These are phyloP conservation scores for Bruguiera hainesii DNA, from an alignment of 441 rosid genomes.

Conservation along the genomic window DNA sequence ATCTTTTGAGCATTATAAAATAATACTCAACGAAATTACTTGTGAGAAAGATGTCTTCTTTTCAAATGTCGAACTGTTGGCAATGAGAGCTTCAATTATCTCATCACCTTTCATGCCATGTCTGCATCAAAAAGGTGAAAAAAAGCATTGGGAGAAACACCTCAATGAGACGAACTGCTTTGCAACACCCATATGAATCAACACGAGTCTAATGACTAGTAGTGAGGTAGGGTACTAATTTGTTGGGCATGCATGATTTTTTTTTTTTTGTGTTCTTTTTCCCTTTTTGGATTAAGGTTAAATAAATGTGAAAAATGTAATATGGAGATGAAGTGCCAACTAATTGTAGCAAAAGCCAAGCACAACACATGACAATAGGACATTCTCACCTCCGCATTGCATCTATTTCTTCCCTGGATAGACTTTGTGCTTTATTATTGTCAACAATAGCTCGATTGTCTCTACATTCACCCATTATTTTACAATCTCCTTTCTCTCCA, in stretches of 20 bases:
- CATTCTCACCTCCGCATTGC: constrained; percentile 59
- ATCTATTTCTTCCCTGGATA: constrained; percentile 79
- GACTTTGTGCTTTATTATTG: constrained; percentile 73
- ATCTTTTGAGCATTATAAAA: not conserved
- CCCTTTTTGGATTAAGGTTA: no score
- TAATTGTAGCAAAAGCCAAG: not conserved
- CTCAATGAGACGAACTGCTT: not conserved
- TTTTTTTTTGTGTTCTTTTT: no score
- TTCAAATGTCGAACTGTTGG: constrained; percentile 84
- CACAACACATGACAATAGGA: not conserved
- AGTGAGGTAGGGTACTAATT: no score
- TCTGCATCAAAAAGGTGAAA: constrained; percentile 37
- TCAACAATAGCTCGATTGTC: constrained; percentile 77
- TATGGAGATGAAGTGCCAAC: not conserved
- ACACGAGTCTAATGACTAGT: no score
- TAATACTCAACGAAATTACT: constrained; percentile 30
- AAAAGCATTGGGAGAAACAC: not conserved
- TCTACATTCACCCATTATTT: constrained; percentile 44
- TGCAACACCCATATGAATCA: not conserved
- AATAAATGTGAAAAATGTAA: no score
- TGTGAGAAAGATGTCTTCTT: constrained; percentile 82
- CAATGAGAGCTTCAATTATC: constrained; percentile 85
- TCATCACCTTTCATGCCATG: constrained; percentile 83
- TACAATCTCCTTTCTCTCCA: constrained; percentile 33
- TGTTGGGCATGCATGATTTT: no score